Evolutionary conservation across 2,329 filamentous ascomycete species (phyloP).

Genomic region (Karstenula rhodostoma): DNA sequence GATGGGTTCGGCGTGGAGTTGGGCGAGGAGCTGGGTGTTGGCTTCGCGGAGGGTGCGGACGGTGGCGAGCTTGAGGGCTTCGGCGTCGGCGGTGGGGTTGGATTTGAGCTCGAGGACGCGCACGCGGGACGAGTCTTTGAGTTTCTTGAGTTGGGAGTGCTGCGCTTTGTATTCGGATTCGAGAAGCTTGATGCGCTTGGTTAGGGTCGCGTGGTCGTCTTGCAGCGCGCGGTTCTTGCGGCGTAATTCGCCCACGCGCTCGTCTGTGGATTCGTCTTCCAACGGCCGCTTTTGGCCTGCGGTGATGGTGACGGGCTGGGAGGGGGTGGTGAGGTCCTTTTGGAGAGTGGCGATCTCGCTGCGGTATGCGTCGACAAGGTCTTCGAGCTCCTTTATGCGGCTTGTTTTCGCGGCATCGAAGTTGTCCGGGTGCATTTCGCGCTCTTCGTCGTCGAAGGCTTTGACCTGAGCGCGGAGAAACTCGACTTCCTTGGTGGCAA

Average conservation of each 20-base stretch:
- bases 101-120: conserved; percentile 85
- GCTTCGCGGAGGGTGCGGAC: conserved; percentile 80
- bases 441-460: conserved; percentile 84
- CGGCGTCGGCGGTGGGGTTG: conserved; percentile 89
- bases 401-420: conserved; percentile 78
- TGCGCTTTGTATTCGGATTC: conserved; percentile 78
- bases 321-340: conserved; percentile 73
- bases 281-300: conserved; percentile 70
- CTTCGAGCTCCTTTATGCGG: conserved; percentile 82
- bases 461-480: conserved; percentile 92
- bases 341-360: conserved; percentile 78
- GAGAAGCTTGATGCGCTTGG: conserved; percentile 74
- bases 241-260: conserved; percentile 81
- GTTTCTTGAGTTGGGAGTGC: conserved; percentile 73
- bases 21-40: conserved; percentile 81
- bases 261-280: conserved; percentile 64
- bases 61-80: conserved; percentile 83
- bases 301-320: conserved; percentile 58
- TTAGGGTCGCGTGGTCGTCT: conserved; percentile 73
- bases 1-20: conserved; percentile 63
- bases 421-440: conserved; percentile 80
- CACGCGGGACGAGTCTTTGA: conserved; percentile 74
- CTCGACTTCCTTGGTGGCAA: conserved; percentile 92
- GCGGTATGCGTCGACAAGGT: conserved; percentile 87
- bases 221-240: conserved; percentile 89